Evolutionary conservation across 768 basidiomycete species (phyloP).

Genomic region (Leucosporidium yakuticum): DNA sequence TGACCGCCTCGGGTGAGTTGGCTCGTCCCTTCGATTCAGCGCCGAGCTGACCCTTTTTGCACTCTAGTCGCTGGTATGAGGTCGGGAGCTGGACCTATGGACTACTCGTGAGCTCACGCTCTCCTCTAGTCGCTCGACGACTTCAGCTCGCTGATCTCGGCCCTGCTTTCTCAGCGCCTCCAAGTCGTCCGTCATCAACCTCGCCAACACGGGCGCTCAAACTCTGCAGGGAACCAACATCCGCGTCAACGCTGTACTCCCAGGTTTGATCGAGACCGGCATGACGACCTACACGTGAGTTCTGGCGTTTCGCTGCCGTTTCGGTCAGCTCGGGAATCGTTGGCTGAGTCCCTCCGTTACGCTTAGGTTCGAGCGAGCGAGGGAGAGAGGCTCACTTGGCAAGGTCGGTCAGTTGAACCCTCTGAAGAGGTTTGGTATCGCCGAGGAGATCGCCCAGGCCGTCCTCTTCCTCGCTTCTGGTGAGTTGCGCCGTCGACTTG

Average conservation of each 20-base stretch:
- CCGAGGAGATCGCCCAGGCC: conserved; percentile 73
- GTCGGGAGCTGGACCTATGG: conserved; percentile 71
- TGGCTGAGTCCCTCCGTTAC: conserved; percentile 42
- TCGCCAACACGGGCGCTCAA: conserved; percentile 74
- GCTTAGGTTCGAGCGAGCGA: conserved; percentile 61
- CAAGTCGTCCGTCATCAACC: conserved; percentile 89
- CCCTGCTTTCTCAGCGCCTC: conserved; percentile 24
- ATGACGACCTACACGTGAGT: conserved; percentile 57
- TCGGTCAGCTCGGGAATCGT: background rate
- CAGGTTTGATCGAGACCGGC: conserved; percentile 86
- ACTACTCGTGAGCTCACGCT: conserved; percentile 51
- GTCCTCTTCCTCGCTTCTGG: conserved; percentile 84
- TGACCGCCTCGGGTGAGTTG: conserved; percentile 68
- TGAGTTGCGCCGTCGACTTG: conserved; percentile 41
- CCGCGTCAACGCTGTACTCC: conserved; percentile 74
- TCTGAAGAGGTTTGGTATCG: conserved; percentile 48
- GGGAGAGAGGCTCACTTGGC: conserved; percentile 61
- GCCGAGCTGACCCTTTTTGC: background rate
- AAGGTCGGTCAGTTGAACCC: conserved; percentile 84
- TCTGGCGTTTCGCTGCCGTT: no score
- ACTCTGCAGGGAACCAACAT: conserved; percentile 75
- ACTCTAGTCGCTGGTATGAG: conserved; percentile 67
- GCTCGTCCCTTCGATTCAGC: background rate
- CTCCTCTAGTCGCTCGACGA: conserved; percentile 51
- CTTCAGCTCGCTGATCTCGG: background rate